Base-by-base conservation (phyloP, 352 stramenopile genomes). In the Phytophthora litchii region DNA sequence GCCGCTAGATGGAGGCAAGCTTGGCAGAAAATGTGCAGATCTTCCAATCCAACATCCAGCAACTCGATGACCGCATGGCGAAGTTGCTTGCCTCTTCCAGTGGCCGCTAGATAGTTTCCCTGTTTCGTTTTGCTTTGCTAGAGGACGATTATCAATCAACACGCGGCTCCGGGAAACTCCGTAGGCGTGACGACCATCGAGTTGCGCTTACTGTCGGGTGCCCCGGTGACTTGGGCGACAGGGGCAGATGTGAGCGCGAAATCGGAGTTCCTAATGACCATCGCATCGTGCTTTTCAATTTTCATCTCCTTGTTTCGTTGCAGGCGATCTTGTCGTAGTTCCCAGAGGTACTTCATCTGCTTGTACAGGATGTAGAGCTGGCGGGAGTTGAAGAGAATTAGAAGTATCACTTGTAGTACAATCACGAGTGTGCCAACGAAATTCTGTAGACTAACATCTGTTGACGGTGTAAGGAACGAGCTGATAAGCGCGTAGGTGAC, bases 311-410 rank as follows among this genome's bases (percentile, higher is more conserved):
- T 69, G 2, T 71, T 58, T 4, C 67, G 51, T 23, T 49, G 57
- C 6, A 70, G 61, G 6, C 74, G 78, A 44, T 76, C 57, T 52
- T 77, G 72, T 17, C 78, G 72, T 45, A 88, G 31, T 25, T 63
- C 54, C 64, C 74, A 83, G n/a, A 91, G 62, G 41, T 78, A 92
- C 12, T 69, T 71, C 64, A 86, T 77, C 47, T 92, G 82, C 59
- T 89, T 89, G 70, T 87, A 89, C 25, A 92, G 64, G 44, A 92
- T 83, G 49, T 92, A 75, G 10, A 92, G 71, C 54, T 92, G 82
- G 10, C 82, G 60, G 23, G 82, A 89, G 65, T 92, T 92, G 64
- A 89, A 89, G 4, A 92, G 69, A 32, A 92, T 45, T 16, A 92
- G 70, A 4, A 92, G 64, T 49, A 56, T 66, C 16, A 89, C 71